Conservation (phyloP, 2,329 filamentous ascomycete genomes). For the Chalaropsis thielavioides region DNA sequence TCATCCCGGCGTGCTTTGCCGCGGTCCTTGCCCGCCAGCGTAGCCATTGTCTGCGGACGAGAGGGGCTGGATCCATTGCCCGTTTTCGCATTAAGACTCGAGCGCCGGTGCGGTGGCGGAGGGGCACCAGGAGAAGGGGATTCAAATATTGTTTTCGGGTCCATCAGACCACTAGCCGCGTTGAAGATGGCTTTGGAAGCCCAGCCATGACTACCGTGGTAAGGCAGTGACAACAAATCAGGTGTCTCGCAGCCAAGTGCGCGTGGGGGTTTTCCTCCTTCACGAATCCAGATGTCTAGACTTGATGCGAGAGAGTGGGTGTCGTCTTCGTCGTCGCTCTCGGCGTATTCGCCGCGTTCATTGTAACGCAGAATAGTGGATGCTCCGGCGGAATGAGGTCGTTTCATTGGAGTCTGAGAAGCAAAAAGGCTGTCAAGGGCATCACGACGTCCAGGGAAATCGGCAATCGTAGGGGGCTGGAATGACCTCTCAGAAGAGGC, state of each 20-base stretch:
- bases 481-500: conserved; percentile 15
- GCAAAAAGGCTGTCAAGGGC: conserved; percentile 23
- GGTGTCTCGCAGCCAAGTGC: conserved; percentile 29
- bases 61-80: conserved; percentile 20
- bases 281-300: conserved; percentile 44
- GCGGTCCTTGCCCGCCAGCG: conserved; percentile 13
- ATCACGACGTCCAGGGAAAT: conserved; percentile 23
- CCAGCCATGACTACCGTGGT: conserved; percentile 30
- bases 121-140: conserved; percentile 28
- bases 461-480: conserved; percentile 24
- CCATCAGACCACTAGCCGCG: conserved; percentile 22
- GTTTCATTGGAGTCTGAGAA: conserved; percentile 24
- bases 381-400: conserved; percentile 35
- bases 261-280: conserved; percentile 33
- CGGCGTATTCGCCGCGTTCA: conserved; percentile 32
- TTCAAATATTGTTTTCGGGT: conserved; percentile 20
- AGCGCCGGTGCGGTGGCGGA: conserved; percentile 37
- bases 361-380: conserved; percentile 29
- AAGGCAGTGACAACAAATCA: conserved; percentile 41
- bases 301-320: conserved; percentile 33
- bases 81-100: conserved; percentile 38
- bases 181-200: conserved; percentile 35
- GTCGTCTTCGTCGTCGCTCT: conserved; percentile 30
- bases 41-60: conserved; percentile 7
- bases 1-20: conserved; percentile 9